phyloP scores from a whole-genome alignment of 306 rosid genomes.

The Malus asiatica region DNA sequence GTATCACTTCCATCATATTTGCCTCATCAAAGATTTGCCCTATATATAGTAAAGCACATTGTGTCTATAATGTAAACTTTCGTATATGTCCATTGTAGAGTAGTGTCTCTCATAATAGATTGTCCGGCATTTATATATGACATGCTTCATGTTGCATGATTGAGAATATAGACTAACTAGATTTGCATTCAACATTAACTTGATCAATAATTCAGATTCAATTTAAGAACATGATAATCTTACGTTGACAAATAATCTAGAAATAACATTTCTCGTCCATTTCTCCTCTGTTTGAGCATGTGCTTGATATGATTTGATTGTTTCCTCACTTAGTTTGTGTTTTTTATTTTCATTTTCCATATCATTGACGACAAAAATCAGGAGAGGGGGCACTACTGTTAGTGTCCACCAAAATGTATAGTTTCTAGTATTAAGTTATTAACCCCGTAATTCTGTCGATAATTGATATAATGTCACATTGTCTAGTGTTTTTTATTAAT shows the following conservation, averaged over 20 bases:
- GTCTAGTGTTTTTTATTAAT: not conserved
- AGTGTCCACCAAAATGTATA: not conserved
- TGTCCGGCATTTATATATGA: not conserved
- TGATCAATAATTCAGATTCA: not conserved
- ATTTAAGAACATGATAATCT: no score
- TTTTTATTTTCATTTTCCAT: not conserved
- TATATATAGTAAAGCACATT: not conserved
- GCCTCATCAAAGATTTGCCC: not conserved
- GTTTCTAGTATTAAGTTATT: not conserved
- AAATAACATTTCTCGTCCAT: not conserved
- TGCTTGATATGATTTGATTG: not conserved
- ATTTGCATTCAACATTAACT: no score
- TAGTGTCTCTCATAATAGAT: not conserved
- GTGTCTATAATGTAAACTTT: not conserved
- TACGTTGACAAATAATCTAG: not conserved
- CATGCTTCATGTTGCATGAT: not conserved
- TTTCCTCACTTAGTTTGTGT: not conserved
- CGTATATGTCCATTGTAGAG: not conserved
- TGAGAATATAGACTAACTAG: not conserved
- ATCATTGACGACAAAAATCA: not conserved
- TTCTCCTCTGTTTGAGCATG: not conserved
- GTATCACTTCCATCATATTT: not conserved
- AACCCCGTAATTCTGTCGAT: not conserved
- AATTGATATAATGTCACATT: not conserved
- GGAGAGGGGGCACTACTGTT: not conserved